Percentiles rank a stretch among this genome's conserved stretches.
phyloP scores from a whole-genome alignment of 495 filamentous ascomycete genomes.

The Talaromyces trachyspermus region DNA sequence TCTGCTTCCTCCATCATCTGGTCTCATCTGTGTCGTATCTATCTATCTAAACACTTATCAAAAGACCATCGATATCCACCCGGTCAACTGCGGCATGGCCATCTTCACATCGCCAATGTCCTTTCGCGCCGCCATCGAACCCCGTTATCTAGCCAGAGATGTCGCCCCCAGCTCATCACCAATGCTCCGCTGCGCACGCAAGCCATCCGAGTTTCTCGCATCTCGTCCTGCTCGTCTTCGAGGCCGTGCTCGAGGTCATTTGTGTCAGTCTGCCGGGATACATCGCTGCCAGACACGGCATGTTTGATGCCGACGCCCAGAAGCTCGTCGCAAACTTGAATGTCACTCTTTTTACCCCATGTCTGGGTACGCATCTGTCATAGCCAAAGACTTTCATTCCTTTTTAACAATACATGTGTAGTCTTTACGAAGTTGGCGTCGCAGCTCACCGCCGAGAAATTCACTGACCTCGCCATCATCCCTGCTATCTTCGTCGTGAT shows the following conservation, averaged over 20 bases:
- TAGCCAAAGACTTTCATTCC: neutral
- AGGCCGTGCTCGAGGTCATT: constrained; percentile 91
- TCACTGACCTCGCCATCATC: constrained; percentile 85
- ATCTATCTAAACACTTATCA: no score
- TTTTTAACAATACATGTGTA: constrained; percentile 23
- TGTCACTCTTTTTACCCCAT: constrained; percentile 89
- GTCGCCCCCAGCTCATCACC: constrained; percentile 21
- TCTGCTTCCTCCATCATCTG: no score
- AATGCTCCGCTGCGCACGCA: constrained; percentile 25
- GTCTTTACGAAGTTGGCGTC: constrained; percentile 98
- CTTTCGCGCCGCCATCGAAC: constrained; percentile 42
- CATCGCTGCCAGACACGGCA: constrained; percentile 77
- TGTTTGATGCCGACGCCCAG: constrained; percentile 90
- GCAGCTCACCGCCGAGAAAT: constrained; percentile 83
- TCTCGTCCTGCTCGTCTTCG: constrained; percentile 82
- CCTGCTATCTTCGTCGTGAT: constrained; percentile 87
- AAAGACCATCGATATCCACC: neutral
- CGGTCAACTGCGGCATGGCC: constrained; percentile 24
- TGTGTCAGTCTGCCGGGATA: constrained; percentile 96
- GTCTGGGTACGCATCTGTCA: constrained; percentile 62
- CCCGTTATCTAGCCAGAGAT: constrained; percentile 25
- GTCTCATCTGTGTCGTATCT: neutral
- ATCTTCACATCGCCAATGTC: constrained; percentile 57
- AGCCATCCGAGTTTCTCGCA: constrained; percentile 63
- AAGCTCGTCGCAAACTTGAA: constrained; percentile 96